phyloP scores from a whole-genome alignment of 1,139 yeast genomes.

The Candida dubliniensis region DNA sequence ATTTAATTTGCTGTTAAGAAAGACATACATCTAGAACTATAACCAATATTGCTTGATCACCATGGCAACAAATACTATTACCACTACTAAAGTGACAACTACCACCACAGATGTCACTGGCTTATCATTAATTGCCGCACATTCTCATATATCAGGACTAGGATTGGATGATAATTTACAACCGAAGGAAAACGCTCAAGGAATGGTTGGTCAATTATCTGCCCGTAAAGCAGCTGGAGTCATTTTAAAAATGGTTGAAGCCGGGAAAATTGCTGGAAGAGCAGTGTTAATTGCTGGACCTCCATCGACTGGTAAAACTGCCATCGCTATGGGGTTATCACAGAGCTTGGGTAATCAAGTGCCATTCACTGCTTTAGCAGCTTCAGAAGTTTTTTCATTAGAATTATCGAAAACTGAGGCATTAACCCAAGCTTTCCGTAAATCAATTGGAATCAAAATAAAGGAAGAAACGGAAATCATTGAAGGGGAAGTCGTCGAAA shows the following conservation, averaged over 20 bases:
- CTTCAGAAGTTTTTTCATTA: conserved; percentile 87
- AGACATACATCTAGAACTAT: too few relatives aligned
- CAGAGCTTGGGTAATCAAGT: conserved; percentile 88
- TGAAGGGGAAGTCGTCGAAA: conserved; percentile 98
- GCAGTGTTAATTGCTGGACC: conserved; percentile 97
- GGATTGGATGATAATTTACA: conserved; percentile 90
- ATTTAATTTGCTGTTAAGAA: too few relatives aligned
- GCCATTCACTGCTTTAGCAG: conserved; percentile 94
- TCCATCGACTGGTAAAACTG: conserved; percentile 98
- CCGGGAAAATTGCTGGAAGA: conserved; percentile 94
- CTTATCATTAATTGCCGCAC: conserved; percentile 85
- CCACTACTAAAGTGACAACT: conserved; percentile 35
- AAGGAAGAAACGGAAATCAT: conserved; percentile 96
- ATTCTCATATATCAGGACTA: conserved; percentile 92
- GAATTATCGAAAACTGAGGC: conserved; percentile 96
- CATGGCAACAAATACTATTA: conserved; percentile 24
- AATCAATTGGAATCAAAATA: conserved; percentile 91
- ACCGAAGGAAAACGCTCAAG: conserved; percentile 79
- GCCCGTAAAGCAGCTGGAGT: conserved; percentile 98
- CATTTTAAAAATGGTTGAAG: conserved; percentile 87
- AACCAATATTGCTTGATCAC: too few relatives aligned
- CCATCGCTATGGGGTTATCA: conserved; percentile 95
- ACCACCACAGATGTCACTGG: conserved; percentile 53
- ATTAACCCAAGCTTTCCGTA: conserved; percentile 91
- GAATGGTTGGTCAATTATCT: conserved; percentile 95